Evolutionary conservation across 805 yeast genomes (phyloP).

Genomic region (Yarrowia bubula): DNA sequence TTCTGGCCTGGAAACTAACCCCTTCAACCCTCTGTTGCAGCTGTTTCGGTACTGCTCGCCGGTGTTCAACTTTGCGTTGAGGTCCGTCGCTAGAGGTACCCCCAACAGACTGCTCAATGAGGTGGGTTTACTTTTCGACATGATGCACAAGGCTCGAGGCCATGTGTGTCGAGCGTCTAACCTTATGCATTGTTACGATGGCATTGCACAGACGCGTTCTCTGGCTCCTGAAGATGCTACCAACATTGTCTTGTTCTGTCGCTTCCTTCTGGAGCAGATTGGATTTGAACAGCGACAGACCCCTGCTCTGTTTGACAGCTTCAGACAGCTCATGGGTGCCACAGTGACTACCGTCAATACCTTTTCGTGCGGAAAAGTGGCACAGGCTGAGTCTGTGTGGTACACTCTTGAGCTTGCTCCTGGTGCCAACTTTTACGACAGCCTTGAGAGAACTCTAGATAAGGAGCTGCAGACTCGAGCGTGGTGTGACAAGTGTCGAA

Average conservation of each 20-base stretch:
- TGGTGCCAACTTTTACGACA: slow-evolving; percentile 30
- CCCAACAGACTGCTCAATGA: slow-evolving; percentile 59
- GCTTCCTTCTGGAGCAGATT: slow-evolving; percentile 55
- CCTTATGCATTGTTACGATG: slow-evolving; percentile 36
- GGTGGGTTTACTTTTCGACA: slow-evolving; percentile 84
- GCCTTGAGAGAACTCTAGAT: slow-evolving; percentile 34
- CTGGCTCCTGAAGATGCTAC: slow-evolving; percentile 9
- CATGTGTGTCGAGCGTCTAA: slow-evolving; percentile 79
- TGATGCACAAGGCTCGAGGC: slow-evolving; percentile 80
- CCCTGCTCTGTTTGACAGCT: slow-evolving; percentile 4
- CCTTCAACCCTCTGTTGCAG: slow-evolving; percentile 76
- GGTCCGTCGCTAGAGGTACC: slow-evolving; percentile 50
- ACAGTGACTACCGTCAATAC: slow-evolving; percentile 31
- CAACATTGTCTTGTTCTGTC: slow-evolving; percentile 45
- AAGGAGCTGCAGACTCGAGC: slow-evolving; percentile 45
- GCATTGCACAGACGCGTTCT: slow-evolving; percentile 15
- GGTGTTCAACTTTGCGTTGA: slow-evolving; percentile 61
- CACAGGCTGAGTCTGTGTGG: slow-evolving; percentile 29
- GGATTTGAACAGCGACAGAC: slow-evolving; percentile 42
- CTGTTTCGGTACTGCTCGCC: slow-evolving; percentile 74
- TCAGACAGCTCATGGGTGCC: slow-evolving; percentile 29
- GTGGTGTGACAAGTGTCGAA: slow-evolving; percentile 52
- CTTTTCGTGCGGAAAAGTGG: slow-evolving; percentile 33
- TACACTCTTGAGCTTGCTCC: slow-evolving; percentile 34
- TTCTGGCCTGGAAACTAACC: slow-evolving; percentile 89